A percentile compares a stretch with the other conserved stretches of the same genome.
phyloP scores from a whole-genome alignment of 78 protist species.

The Tieghemostelium lacteum region DNA sequence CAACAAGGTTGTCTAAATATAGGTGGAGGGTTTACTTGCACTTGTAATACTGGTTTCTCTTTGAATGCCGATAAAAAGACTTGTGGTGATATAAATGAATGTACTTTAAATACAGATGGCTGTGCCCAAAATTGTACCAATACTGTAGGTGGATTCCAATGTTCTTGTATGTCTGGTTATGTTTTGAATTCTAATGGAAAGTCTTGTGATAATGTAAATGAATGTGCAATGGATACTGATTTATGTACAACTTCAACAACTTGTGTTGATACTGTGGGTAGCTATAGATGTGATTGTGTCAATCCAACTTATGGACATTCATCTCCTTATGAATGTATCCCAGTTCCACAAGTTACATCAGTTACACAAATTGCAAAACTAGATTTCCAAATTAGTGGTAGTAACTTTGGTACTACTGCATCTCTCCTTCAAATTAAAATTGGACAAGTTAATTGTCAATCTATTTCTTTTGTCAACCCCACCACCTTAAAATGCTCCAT shows the following conservation, averaged over 20 bases:
- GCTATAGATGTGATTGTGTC: not conserved
- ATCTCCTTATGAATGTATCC: not conserved
- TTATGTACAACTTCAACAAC: not conserved
- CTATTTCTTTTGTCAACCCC: not conserved
- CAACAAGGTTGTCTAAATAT: not conserved
- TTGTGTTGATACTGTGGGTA: not conserved
- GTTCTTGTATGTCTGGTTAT: not conserved
- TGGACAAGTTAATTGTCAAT: not conserved
- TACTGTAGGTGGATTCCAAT: not conserved
- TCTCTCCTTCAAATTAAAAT: not conserved
- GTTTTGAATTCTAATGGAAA: not conserved
- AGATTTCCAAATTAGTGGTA: not conserved
- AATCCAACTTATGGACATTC: not conserved
- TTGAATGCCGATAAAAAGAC: not conserved
- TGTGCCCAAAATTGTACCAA: not conserved
- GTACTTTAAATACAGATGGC: not conserved
- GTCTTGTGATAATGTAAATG: slow-evolving; percentile 3
- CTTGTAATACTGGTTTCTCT: not conserved
- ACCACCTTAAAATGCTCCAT: not conserved
- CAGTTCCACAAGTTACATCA: not conserved
- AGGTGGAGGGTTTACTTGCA: not conserved
- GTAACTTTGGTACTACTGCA: not conserved
- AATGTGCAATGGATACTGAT: not conserved
- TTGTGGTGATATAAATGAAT: slow-evolving; percentile 10
- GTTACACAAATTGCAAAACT: not conserved